A percentile compares a stretch with the other conserved stretches of the same genome.
phyloP scores from a whole-genome alignment of 2,329 filamentous ascomycete species.

The Rutstroemia sp. region DNA sequence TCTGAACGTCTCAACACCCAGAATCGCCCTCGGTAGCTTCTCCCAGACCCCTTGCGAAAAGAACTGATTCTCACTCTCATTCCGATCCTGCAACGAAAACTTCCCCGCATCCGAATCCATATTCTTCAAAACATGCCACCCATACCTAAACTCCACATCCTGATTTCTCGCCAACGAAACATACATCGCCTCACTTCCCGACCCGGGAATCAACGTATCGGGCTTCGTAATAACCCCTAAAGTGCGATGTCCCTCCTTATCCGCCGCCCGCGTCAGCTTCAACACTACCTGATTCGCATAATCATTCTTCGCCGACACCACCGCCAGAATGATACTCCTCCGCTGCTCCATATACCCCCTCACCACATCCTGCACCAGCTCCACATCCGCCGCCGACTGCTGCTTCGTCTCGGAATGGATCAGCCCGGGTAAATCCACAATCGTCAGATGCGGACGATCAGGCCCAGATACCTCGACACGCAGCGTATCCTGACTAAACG shows the following conservation, averaged over 20 bases:
- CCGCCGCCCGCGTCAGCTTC: conserved; percentile 36
- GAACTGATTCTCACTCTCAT: conserved; percentile 36
- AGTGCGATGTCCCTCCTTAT: conserved; percentile 33
- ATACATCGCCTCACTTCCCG: conserved; percentile 35
- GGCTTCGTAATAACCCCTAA: conserved; percentile 50
- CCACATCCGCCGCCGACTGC: conserved; percentile 37
- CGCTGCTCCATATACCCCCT: conserved; percentile 45
- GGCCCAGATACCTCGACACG: conserved; percentile 19
- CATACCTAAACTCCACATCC: conserved; percentile 40
- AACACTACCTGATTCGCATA: conserved; percentile 56
- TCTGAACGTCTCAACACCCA: conserved; percentile 43
- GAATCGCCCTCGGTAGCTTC: conserved; percentile 26
- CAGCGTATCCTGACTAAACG: conserved; percentile 20
- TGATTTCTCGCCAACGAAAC: conserved; percentile 38
- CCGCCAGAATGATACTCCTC: conserved; percentile 47
- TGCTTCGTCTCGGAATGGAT: conserved; percentile 39
- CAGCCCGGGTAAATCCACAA: conserved; percentile 52
- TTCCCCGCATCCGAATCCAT: conserved; percentile 33
- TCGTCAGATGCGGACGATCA: conserved; percentile 42
- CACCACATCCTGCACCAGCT: conserved; percentile 41
- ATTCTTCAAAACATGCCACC: conserved; percentile 48
- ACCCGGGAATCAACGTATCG: conserved; percentile 38
- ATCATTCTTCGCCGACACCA: conserved; percentile 49
- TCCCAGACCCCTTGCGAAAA: conserved; percentile 38
- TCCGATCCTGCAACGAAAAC: conserved; percentile 30